Evolutionary conservation across 192 early-diverging fungal genomes (phyloP), one percentile per base, ranked within the genome.

Genomic region (Geranomyces variabilis): DNA sequence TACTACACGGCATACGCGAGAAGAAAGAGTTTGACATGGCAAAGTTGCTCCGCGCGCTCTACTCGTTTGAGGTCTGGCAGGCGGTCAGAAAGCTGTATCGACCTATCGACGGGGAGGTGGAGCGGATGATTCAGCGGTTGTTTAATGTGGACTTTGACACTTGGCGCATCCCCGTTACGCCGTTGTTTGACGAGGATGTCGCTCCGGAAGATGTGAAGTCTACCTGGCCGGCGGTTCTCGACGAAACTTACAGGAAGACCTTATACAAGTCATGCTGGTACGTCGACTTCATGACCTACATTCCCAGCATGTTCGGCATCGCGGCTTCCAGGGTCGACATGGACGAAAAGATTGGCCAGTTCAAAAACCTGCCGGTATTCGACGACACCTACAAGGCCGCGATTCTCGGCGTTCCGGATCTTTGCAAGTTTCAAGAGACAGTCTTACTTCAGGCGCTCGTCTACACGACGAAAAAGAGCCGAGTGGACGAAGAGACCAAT

Each of bases 21-120:
- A 26, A 26, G 43, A 24, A 19, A 12, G 9, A 10, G 56, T 44
- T 64, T 26, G 62, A 64, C 34, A 64, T 77, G 46, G 58, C 66
- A 13, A 73, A 49, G 46, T 33, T 63, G 21, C 62, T 77, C 17
- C 73, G 62, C 21, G 66, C 75, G 22, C 47, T 78, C 5, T 78
- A 77, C 60, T 41, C 57, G 13, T 65, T 61, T 41, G 75, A 77
- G 58, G 67, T 78, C 15, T 78, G 69, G 67, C 44, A 19, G 19
- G 36, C 43, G 8, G 70, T 78, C 51, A 75, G 67, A 1, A 73
- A 63, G 43, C 49, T 43, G 59, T 77, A 78, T 44, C 75, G 75
- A 24, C 51, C 70, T 26, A 44, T 46, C 14, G 67, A 77, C 30
- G 62, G 63, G 15, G 44, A 66, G 70, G 51, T 49, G 15, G 29